Percentiles rank a stretch among this genome's conserved stretches.
These are phyloP conservation scores for Fallopia convolvulus DNA, from an alignment of 148 eudicot genomes.

Conservation along the genomic window DNA sequence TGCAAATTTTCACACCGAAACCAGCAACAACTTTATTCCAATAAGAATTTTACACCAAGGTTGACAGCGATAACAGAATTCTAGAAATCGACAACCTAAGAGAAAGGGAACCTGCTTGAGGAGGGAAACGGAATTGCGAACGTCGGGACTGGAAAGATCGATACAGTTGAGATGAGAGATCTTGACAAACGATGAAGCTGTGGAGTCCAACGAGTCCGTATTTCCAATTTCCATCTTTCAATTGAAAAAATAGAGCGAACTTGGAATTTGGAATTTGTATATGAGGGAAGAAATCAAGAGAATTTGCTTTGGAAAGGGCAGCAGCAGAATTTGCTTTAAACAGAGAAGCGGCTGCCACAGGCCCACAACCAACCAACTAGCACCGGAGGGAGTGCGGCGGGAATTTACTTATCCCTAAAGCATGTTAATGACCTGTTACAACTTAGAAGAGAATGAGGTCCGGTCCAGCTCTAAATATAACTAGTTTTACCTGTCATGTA, in stretches of 20 bases:
- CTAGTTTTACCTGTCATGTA: too few relatives aligned
- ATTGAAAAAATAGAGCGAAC: background rate
- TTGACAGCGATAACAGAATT: background rate
- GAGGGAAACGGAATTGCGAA: conserved; percentile 49
- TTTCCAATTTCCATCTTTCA: conserved; percentile 1
- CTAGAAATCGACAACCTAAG: background rate
- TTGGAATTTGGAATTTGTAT: too few relatives aligned
- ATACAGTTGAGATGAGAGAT: conserved; percentile 51
- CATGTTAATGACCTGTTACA: too few relatives aligned
- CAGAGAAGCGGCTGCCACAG: too few relatives aligned
- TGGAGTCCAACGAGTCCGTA: background rate
- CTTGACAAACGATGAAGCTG: conserved; percentile 9
- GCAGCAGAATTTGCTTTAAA: too few relatives aligned
- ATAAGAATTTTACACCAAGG: background rate
- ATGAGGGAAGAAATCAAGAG: too few relatives aligned
- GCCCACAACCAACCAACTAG: too few relatives aligned
- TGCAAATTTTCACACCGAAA: background rate
- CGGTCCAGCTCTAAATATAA: too few relatives aligned
- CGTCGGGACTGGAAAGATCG: conserved; percentile 65
- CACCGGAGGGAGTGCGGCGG: too few relatives aligned
- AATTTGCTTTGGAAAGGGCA: too few relatives aligned
- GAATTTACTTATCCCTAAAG: too few relatives aligned
- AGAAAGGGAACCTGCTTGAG: conserved; percentile 60
- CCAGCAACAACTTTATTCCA: background rate
- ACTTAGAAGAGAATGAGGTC: too few relatives aligned